Conservation (phyloP, 345 rosid genomes). For the Lepidium africanum region DNA sequence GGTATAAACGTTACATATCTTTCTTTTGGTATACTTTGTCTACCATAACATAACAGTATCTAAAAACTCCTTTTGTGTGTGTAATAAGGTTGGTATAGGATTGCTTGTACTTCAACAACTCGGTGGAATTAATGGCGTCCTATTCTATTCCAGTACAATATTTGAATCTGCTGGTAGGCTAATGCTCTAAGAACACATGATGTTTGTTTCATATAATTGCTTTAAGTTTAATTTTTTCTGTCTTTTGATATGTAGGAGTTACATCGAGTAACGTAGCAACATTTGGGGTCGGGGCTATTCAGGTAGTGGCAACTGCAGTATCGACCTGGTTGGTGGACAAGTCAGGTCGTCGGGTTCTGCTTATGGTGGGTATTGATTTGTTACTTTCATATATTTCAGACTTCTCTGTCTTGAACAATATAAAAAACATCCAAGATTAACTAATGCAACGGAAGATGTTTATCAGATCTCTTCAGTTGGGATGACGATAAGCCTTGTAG, state of each 20-base stretch:
- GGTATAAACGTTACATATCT: conserved; percentile 34
- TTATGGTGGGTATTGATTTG: conserved; percentile 51
- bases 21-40: not conserved
- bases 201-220: not conserved
- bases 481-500: conserved; percentile 73
- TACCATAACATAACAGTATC: not conserved
- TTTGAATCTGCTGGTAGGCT: conserved; percentile 79
- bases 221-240: not conserved
- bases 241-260: conserved; percentile 49
- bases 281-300: conserved; percentile 76
- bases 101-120: conserved; percentile 87
- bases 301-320: conserved; percentile 85
- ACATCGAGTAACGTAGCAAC: conserved; percentile 77
- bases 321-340: conserved; percentile 86
- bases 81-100: conserved; percentile 86
- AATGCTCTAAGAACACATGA: not conserved
- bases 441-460: not conserved
- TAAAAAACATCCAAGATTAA: not conserved
- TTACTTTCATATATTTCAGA: not conserved
- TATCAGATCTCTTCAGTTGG: conserved; percentile 66
- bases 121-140: conserved; percentile 79
- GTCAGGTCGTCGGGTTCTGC: conserved; percentile 83
- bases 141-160: conserved; percentile 81
- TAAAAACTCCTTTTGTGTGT: not conserved
- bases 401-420: not conserved